Conservation (phyloP, 2,329 filamentous ascomycete genomes). For the Cladobotryum protrusum region DNA sequence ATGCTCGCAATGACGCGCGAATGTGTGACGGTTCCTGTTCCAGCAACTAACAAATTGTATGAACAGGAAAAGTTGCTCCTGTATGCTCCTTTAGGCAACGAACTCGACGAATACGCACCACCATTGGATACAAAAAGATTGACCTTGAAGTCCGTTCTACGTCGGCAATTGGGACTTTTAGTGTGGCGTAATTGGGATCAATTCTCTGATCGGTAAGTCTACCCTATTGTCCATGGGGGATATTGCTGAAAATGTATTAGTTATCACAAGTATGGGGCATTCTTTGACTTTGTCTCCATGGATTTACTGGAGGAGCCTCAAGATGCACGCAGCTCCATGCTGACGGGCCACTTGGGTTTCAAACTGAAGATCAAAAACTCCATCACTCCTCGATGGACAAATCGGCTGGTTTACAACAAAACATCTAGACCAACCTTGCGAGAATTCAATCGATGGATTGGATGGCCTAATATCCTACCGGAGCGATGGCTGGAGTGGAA, state of each 20-base stretch:
- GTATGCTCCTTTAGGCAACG: not conserved
- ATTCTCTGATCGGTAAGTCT: conserved; percentile 16
- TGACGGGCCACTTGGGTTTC: conserved; percentile 16
- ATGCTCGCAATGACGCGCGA: conserved; percentile 16
- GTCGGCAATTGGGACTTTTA: conserved; percentile 17
- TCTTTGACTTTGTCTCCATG: not conserved
- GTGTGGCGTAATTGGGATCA: conserved; percentile 22
- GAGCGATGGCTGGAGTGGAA: conserved; percentile 24
- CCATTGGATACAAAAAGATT: not conserved
- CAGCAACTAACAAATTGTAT: not conserved
- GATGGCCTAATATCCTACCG: conserved; percentile 17
- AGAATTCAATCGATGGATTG: conserved; percentile 18
- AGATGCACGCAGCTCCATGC: conserved; percentile 4
- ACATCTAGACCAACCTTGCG: conserved; percentile 8
- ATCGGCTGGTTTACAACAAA: conserved; percentile 14
- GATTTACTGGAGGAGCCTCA: not conserved
- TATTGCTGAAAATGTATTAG: conserved; percentile 4
- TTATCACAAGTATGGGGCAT: not conserved
- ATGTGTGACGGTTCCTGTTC: conserved; percentile 4
- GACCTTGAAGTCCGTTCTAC: conserved; percentile 1
- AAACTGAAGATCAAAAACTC: conserved; percentile 15
- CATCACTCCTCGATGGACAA: conserved; percentile 19
- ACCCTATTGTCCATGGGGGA: not conserved
- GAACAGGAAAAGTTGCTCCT: conserved; percentile 9
- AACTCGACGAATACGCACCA: not conserved